A percentile compares a stretch with the other conserved stretches of the same genome.
Evolutionary conservation across 192 early-diverging fungal genomes (phyloP).

Genomic region (Coemansia sp.): DNA sequence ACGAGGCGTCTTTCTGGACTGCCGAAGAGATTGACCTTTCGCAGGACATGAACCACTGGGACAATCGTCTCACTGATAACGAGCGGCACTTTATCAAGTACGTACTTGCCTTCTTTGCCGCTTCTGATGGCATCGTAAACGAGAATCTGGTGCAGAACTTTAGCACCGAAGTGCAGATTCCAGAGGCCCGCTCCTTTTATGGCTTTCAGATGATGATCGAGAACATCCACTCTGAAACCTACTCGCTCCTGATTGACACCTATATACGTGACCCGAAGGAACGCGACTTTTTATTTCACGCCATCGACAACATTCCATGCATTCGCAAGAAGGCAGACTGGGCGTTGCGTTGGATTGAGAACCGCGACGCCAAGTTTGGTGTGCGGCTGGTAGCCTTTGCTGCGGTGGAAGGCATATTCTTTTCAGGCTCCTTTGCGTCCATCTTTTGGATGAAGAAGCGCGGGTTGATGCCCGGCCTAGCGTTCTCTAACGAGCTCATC

Average conservation of each 20-base stretch:
- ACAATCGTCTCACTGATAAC: constrained; percentile 74
- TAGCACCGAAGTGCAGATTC: constrained; percentile 88
- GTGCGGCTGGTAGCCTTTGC: constrained; percentile 94
- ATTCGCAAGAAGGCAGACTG: constrained; percentile 96
- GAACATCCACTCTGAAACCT: constrained; percentile 95
- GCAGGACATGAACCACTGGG: constrained; percentile 90
- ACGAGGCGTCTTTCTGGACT: constrained; percentile 96
- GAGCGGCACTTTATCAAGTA: constrained; percentile 91
- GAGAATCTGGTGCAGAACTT: constrained; percentile 93
- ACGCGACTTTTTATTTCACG: constrained; percentile 85
- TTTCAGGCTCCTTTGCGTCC: constrained; percentile 94
- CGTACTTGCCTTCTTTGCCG: constrained; percentile 94
- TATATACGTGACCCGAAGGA: constrained; percentile 88
- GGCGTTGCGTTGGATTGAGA: constrained; percentile 92
- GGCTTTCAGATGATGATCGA: constrained; percentile 99
- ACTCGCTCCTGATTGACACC: constrained; percentile 92
- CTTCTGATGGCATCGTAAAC: constrained; percentile 94
- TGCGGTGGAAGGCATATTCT: constrained; percentile 98
- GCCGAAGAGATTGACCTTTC: constrained; percentile 94
- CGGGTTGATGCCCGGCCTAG: constrained; percentile 95
- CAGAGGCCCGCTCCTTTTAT: constrained; percentile 92
- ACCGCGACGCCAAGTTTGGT: constrained; percentile 78
- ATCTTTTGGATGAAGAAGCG: constrained; percentile 99
- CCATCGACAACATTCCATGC: constrained; percentile 93
- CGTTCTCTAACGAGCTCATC: constrained; percentile 98